Conservation (phyloP, 164 flowering plant species). For the Saururus chinensis region DNA sequence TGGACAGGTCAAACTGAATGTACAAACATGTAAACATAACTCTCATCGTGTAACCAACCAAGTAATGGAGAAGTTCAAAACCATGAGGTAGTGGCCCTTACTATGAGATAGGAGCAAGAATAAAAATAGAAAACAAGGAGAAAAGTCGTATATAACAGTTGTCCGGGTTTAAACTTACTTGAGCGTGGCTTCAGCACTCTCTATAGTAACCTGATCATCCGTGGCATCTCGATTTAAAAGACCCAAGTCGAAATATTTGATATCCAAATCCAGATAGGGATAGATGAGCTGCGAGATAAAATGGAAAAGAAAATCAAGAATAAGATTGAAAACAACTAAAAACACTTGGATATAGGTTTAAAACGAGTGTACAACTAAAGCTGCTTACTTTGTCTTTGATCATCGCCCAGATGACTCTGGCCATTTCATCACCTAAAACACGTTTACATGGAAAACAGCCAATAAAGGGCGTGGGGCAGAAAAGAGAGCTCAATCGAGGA, state of each 20-base stretch:
- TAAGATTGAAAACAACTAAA: neutral
- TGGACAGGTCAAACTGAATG: neutral
- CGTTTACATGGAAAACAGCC: neutral
- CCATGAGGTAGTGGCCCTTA: too few relatives aligned
- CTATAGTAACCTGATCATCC: conserved; percentile 66
- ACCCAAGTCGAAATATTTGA: conserved; percentile 77
- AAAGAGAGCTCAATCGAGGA: neutral
- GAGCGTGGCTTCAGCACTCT: conserved; percentile 80
- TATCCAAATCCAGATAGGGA: conserved; percentile 72
- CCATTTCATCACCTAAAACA: conserved; percentile 83
- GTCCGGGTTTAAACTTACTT: conserved; percentile 32
- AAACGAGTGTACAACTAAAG: too few relatives aligned
- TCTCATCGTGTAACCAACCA: too few relatives aligned
- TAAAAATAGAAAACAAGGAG: neutral
- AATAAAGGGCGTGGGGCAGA: too few relatives aligned
- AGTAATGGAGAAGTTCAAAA: too few relatives aligned
- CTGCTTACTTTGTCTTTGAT: conserved; percentile 74
- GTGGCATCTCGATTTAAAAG: conserved; percentile 81
- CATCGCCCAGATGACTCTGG: conserved; percentile 82
- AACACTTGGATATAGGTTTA: too few relatives aligned
- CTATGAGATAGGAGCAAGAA: too few relatives aligned
- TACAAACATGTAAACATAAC: too few relatives aligned
- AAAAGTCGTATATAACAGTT: neutral
- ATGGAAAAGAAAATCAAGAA: neutral
- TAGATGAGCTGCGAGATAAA: conserved; percentile 49